A percentile compares a stretch with the other conserved stretches of the same genome.
Evolutionary conservation across 2,329 filamentous ascomycete species (phyloP).

Genomic region (Trichoderma polysporum): DNA sequence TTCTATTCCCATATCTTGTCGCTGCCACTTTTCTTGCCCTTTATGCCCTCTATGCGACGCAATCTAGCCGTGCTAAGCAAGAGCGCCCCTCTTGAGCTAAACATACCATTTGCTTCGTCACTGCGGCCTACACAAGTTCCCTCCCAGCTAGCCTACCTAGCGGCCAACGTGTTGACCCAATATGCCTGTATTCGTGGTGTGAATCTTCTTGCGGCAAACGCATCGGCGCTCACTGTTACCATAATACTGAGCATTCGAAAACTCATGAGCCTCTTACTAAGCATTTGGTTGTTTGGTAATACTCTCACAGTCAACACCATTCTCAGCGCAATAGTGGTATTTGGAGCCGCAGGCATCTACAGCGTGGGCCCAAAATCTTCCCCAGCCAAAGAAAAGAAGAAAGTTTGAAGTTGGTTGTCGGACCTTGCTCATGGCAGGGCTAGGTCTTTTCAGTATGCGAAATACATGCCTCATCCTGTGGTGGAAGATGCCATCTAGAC

Average conservation of each 20-base stretch:
- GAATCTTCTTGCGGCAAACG: conserved; percentile 85
- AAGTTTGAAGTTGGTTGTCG: background rate
- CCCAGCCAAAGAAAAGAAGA: conserved; percentile 15
- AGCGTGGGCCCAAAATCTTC: conserved; percentile 63
- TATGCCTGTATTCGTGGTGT: conserved; percentile 94
- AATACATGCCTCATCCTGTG: background rate
- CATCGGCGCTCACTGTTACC: conserved; percentile 90
- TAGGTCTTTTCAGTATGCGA: background rate
- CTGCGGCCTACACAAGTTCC: conserved; percentile 45
- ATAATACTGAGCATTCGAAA: conserved; percentile 96
- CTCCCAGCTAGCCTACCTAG: conserved; percentile 68
- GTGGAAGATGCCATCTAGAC: background rate
- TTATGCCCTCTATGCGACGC: conserved; percentile 61
- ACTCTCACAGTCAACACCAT: conserved; percentile 72
- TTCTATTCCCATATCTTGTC: conserved; percentile 86
- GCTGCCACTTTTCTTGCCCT: conserved; percentile 72
- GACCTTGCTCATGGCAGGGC: background rate
- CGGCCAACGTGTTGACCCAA: conserved; percentile 82
- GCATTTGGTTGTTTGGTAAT: conserved; percentile 94
- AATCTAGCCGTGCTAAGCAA: conserved; percentile 64
- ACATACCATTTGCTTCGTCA: conserved; percentile 25
- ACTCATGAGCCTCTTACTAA: conserved; percentile 83
- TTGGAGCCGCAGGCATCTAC: conserved; percentile 87
- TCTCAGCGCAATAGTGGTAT: conserved; percentile 80
- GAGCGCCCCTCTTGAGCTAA: conserved; percentile 57